Percentiles rank a stretch among this genome's conserved stretches.
phyloP scores from a whole-genome alignment of 768 basidiomycete genomes.

The Boletus vermiculosoides region DNA sequence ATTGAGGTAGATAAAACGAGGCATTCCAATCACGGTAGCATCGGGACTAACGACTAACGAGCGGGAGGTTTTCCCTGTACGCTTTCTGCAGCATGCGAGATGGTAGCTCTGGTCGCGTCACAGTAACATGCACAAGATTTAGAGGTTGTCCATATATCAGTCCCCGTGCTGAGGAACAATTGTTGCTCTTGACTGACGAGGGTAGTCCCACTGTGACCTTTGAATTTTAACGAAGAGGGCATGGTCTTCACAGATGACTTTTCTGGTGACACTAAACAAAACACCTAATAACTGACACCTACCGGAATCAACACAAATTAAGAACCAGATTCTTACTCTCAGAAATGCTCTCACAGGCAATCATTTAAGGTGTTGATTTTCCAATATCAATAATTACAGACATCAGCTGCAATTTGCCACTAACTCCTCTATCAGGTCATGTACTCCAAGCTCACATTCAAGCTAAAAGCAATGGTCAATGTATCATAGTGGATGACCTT shows the following conservation, averaged over 20 bases:
- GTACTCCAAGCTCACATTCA: slow-evolving; percentile 54
- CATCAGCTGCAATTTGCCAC: slow-evolving; percentile 15
- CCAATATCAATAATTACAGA: not conserved
- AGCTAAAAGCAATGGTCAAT: slow-evolving; percentile 40
- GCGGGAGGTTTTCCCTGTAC: slow-evolving; percentile 31
- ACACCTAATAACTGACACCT: not conserved
- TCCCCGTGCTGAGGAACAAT: slow-evolving; percentile 41
- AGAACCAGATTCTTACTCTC: not conserved
- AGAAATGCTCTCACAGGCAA: not conserved
- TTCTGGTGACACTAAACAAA: not conserved
- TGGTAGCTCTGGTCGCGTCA: slow-evolving; percentile 33
- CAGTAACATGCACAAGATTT: slow-evolving; percentile 35
- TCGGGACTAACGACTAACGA: slow-evolving; percentile 38
- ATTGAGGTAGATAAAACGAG: not conserved
- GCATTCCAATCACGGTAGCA: not conserved
- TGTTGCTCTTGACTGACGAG: slow-evolving; percentile 43
- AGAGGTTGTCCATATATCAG: slow-evolving; percentile 41
- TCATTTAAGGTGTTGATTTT: not conserved
- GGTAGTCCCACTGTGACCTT: slow-evolving; percentile 44
- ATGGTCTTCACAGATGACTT: not conserved
- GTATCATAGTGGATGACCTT: not conserved
- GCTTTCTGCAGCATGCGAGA: slow-evolving; percentile 37
- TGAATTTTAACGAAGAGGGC: not conserved
- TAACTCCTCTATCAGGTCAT: slow-evolving; percentile 43
- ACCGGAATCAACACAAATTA: not conserved